Conservation (phyloP, 2,329 filamentous ascomycete species). For the Pseudopyricularia cyperi region DNA sequence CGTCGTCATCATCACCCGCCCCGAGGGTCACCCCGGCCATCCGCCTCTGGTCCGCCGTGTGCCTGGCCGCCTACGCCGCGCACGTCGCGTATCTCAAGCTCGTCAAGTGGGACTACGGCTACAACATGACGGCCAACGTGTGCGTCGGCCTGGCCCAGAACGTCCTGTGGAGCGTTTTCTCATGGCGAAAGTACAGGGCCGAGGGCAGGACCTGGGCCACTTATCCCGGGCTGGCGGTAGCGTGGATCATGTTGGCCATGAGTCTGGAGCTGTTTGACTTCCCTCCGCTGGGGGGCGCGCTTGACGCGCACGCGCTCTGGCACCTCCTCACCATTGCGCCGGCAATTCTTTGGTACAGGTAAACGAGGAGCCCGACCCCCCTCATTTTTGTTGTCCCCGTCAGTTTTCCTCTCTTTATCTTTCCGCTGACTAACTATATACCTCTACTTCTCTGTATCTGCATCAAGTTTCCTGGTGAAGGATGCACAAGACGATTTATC, state of each 20-base stretch:
- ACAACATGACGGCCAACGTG: constrained; percentile 96
- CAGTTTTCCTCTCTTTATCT: background rate
- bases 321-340: constrained; percentile 86
- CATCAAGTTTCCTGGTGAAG: constrained; percentile 81
- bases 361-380: constrained; percentile 27
- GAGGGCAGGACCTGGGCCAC: constrained; percentile 66
- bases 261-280: constrained; percentile 93
- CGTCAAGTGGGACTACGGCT: constrained; percentile 87
- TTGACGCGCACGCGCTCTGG: constrained; percentile 95
- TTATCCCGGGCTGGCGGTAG: constrained; percentile 83
- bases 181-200: constrained; percentile 57
- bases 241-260: constrained; percentile 88
- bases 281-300: constrained; percentile 63
- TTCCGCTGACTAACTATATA: too few relatives aligned
- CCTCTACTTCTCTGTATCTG: too few relatives aligned
- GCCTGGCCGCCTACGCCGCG: constrained; percentile 53
- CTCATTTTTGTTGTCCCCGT: constrained; percentile 4
- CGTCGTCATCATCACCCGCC: constrained; percentile 9
- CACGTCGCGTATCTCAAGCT: constrained; percentile 79
- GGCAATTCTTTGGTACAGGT: constrained; percentile 90
- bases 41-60: constrained; percentile 63
- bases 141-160: constrained; percentile 70
- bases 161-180: constrained; percentile 75
- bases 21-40: constrained; percentile 34
- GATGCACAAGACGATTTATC: constrained; percentile 76